These are phyloP conservation scores for Capsicum baccatum DNA, from an alignment of 257 asterid genomes.

Conservation along the genomic window DNA sequence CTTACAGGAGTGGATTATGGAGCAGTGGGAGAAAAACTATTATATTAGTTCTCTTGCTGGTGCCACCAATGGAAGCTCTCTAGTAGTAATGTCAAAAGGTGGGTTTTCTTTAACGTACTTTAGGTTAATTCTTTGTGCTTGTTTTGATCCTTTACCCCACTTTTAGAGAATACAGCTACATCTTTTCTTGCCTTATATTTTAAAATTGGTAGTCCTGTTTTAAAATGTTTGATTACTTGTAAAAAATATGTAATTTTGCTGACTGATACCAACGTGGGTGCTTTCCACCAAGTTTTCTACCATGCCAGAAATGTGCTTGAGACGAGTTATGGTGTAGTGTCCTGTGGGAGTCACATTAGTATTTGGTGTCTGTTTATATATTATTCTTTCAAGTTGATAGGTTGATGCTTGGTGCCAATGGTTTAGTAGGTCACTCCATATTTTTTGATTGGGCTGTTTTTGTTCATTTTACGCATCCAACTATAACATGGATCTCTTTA, in stretches of 20 bases:
- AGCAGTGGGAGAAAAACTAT: conserved; percentile 57
- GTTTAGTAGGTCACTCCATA: conserved; percentile 9
- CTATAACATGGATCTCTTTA: too few species aligned
- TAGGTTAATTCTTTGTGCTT: background rate
- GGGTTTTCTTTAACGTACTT: conserved; percentile 21
- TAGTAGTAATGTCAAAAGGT: conserved; percentile 63
- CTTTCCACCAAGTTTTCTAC: background rate
- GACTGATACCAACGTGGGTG: background rate
- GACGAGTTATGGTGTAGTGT: background rate
- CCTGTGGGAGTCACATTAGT: background rate
- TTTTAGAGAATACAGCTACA: background rate
- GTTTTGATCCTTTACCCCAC: conserved; percentile 14
- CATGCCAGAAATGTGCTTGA: background rate
- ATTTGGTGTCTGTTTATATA: background rate
- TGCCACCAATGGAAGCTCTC: conserved; percentile 47
- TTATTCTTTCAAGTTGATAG: background rate
- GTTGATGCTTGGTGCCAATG: background rate
- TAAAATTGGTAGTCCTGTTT: background rate
- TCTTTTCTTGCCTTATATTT: conserved; percentile 8
- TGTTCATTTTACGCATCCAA: too few species aligned
- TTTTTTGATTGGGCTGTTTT: background rate
- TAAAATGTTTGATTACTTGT: background rate
- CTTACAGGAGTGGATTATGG: conserved; percentile 56
- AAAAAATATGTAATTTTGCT: background rate
- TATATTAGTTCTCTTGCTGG: conserved; percentile 57